Evolutionary conservation across 495 filamentous ascomycete genomes (phyloP), one percentile per base, ranked within the genome.

Genomic region (Penicillium longicatenatum): DNA sequence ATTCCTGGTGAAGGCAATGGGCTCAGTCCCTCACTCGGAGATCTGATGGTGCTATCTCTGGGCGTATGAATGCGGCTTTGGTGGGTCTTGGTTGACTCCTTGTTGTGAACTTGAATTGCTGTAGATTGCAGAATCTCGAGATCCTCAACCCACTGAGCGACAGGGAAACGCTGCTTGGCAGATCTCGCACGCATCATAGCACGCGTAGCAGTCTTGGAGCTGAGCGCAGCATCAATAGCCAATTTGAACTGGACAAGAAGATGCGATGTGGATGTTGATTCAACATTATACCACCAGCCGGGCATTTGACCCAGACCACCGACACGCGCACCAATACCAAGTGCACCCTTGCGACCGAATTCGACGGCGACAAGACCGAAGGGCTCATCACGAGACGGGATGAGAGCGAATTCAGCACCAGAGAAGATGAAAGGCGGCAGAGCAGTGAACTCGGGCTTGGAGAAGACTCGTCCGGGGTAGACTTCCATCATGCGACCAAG

Each of bases 281-380:
- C 89, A 58, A 88, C 70, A 81, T 82, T 57, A 79, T 90, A 69
- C 87, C 87, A 76, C 86, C 78, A 90, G 45, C 89, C 88, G 8
- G 89, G 89, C 87, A 91, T 90, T 59, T 89, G 85, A 19, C 89
- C 89, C 31, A 92, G 74, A 47, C 89, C 88, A 62, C 79, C 79
- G 29, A 82, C 79, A 56, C 80, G 71, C 10, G 86, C 85, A 30
- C 89, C 89, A 55, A 92, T 86, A 65, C 89, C 87, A 11, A 92
- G 74, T 2, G 89, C 89, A 45, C 89, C 89, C 70, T 91, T 90
- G 31, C 89, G 79, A 39, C 89, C 89, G 58, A 91, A 92, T 63
- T 92, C 89, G 46, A 92, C 89, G 19, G 89, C 89, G 11, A 91
- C 89, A 31, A 92, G 71, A 20, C 89, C 89, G 61, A 92, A 92